These are phyloP conservation scores for Sphagnum tenellum DNA, from an alignment of 225 moss, liverwort and hornwort species.

Conservation along the genomic window DNA sequence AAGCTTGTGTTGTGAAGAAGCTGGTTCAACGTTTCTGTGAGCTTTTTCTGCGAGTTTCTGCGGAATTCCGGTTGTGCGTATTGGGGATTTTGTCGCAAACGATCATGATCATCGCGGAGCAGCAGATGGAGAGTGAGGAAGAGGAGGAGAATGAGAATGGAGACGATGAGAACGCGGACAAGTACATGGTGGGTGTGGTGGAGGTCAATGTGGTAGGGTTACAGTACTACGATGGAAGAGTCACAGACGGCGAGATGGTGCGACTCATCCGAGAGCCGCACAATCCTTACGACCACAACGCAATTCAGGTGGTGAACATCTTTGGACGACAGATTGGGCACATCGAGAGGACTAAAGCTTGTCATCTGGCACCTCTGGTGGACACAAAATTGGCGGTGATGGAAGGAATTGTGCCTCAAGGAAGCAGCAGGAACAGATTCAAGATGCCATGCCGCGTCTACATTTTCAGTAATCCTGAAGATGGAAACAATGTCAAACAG, in stretches of 20 bases:
- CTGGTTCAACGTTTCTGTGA: too few species aligned
- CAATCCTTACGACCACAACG: conserved; percentile 39
- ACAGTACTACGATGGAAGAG: conserved; percentile 45
- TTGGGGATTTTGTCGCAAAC: too few species aligned
- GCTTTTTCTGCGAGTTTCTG: too few species aligned
- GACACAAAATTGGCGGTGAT: conserved; percentile 33
- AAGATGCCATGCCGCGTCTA: conserved; percentile 46
- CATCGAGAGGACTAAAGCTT: conserved; percentile 40
- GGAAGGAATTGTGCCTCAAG: conserved; percentile 40
- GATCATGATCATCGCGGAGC: neutral
- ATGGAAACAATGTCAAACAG: conserved; percentile 15
- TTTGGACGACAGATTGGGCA: conserved; percentile 52
- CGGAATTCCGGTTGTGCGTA: too few species aligned
- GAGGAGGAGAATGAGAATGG: conserved; percentile 29
- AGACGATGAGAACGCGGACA: conserved; percentile 21
- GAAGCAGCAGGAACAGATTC: conserved; percentile 33
- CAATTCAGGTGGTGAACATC: conserved; percentile 48
- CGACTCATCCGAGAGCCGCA: conserved; percentile 42
- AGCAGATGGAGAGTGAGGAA: conserved; percentile 9
- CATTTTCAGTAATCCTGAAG: conserved; percentile 24
- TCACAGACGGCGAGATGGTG: conserved; percentile 48
- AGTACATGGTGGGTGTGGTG: conserved; percentile 22
- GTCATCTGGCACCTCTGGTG: conserved; percentile 34
- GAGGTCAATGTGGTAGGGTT: conserved; percentile 44
- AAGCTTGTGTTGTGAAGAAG: too few species aligned